Base-by-base conservation (phyloP, 345 rosid species). In the Excoecaria agallocha region DNA sequence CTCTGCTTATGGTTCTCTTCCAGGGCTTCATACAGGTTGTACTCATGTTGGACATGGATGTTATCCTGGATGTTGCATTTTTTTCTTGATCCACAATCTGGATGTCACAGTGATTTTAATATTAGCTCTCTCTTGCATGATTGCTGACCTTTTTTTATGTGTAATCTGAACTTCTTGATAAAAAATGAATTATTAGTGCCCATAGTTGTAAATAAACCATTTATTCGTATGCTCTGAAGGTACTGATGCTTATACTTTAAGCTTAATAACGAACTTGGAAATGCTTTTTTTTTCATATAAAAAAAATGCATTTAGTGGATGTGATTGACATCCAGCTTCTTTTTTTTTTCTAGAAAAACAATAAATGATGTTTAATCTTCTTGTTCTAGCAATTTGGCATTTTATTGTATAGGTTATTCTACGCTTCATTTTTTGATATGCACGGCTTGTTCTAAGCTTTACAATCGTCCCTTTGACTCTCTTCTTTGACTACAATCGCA, bases 401-500 rank as follows among this genome's bases (percentile, higher is more conserved):
- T 74, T 67, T 38, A 43, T 69, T 8, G 41, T 63, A 11, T 57
- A 59, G 15, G 50, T 64, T 39, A 6, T 69, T 12, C 59, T 66
- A 63, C 1, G 55, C 63, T 66, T 39, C 48, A 51, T 64, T n/a
- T 35, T 50, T 50, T 51, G 45, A 15, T 72, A 79, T 75, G 43
- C 67, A 57, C 9, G 66, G 79, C 73, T 70, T 59, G 37, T 22
- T 59, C 54, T 71, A 12, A 60, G 73, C 57, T 71, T 74, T 68
- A 75, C 65, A 55, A 77, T 74, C 72, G 70, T 70, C 19, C 54
- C 59, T 17, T 80, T 77, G 78, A 77, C 78, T 65, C 52, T 68
- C 63, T 69, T 58, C 65, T 81, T 81, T 78, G 80, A 78, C 74
- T 78, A 81, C 49, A 70, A 78, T 81, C 77, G 79, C 84, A 81